Evolutionary conservation across 208 protist genomes (phyloP).

Genomic region (Trypanosomatidae sp.): DNA sequence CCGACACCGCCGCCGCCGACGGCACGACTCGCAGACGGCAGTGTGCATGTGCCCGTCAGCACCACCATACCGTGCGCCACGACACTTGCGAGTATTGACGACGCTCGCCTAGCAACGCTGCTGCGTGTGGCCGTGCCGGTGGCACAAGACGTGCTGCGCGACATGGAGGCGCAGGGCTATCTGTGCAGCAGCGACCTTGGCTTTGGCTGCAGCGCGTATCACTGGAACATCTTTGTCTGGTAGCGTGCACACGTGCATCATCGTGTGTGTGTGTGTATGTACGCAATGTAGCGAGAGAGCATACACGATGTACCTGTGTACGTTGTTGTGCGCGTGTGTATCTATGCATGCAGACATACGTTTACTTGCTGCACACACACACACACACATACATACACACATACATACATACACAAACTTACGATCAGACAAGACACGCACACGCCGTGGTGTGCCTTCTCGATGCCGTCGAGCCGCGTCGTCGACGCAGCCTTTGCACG

Average conservation of each 20-base stretch:
- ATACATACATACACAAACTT: neutral
- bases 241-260: constrained; percentile 5
- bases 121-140: constrained; percentile 39
- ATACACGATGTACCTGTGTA: neutral
- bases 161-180: constrained; percentile 31
- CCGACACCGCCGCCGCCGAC: neutral
- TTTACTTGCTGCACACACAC: neutral
- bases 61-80: constrained; percentile 16
- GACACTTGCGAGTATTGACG: constrained; percentile 35
- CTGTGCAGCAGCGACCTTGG: constrained; percentile 56
- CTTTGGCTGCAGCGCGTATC: constrained; percentile 51
- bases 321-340: neutral
- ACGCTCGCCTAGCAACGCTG: constrained; percentile 34
- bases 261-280: neutral
- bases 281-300: constrained; percentile 3
- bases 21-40: too few relatives aligned
- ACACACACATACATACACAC: neutral
- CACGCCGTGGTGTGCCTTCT: too few relatives aligned
- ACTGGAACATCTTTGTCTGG: constrained; percentile 83
- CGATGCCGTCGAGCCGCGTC: too few relatives aligned
- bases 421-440: too few relatives aligned
- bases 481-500: too few relatives aligned
- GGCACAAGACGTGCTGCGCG: constrained; percentile 37
- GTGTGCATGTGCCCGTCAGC: neutral
- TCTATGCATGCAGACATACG: neutral